Evolutionary conservation across 2,329 filamentous ascomycete genomes (phyloP).

Genomic region (Lachnellula subtilissima): DNA sequence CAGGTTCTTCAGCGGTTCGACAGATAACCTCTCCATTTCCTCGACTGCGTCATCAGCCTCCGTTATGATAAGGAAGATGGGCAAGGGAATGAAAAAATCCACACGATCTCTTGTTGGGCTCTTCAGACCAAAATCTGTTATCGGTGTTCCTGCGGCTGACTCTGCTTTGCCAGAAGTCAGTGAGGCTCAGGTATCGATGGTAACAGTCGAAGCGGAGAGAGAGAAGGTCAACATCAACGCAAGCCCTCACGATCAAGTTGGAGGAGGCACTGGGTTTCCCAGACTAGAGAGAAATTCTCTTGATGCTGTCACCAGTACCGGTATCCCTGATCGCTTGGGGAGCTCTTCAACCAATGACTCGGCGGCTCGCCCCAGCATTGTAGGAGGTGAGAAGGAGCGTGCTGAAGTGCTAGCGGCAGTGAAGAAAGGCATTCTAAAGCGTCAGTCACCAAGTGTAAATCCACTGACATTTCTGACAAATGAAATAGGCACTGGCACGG

Average conservation of each 20-base stretch:
- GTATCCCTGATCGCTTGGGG: slow-evolving; percentile 43
- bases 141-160: slow-evolving; percentile 72
- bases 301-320: slow-evolving; percentile 53
- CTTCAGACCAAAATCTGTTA: slow-evolving; percentile 89
- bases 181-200: slow-evolving; percentile 85
- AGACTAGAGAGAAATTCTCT: slow-evolving; percentile 78
- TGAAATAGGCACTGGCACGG: slow-evolving; percentile 35
- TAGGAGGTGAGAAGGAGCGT: slow-evolving; percentile 84
- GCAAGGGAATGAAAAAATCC: slow-evolving; percentile 94
- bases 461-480: slow-evolving; percentile 28
- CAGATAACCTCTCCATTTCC: slow-evolving; percentile 88
- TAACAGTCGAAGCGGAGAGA: slow-evolving; percentile 90
- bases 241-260: slow-evolving; percentile 60
- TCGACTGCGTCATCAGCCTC: slow-evolving; percentile 87
- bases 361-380: slow-evolving; percentile 74
- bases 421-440: slow-evolving; percentile 93
- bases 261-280: slow-evolving; percentile 75
- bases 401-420: slow-evolving; percentile 89
- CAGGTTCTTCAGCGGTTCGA: slow-evolving; percentile 82
- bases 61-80: slow-evolving; percentile 97
- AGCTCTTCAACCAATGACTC: slow-evolving; percentile 58
- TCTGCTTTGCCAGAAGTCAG: slow-evolving; percentile 60
- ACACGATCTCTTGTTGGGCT: slow-evolving; percentile 86
- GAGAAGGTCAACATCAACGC: slow-evolving; percentile 72
- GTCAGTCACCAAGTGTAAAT: slow-evolving; percentile 45